Evolutionary conservation across 2,329 filamentous ascomycete species (phyloP), one percentile per base, ranked within the genome.

Genomic region (Helotiales sp.): DNA sequence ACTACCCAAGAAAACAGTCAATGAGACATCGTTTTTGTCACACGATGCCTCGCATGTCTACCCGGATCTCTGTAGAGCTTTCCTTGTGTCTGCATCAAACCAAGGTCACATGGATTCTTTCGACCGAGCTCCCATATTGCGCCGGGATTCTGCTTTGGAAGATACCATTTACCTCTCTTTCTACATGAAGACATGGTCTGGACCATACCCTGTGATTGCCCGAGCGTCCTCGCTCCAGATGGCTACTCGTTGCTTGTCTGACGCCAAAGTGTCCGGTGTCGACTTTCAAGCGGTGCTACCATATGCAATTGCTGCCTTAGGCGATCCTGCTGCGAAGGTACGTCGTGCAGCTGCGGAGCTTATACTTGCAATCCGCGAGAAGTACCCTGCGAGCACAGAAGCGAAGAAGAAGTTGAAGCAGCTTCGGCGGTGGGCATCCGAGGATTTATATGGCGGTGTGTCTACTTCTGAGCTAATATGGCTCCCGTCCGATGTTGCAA

Each of bases 221-320:
- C 85, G 90, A 61, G 80, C 82, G 54, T 81, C 86, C 8, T 90
- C 92, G 10, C 74, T 96, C 49, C 84, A 86, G 38, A 79, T 85
- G 68, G 81, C 85, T 13, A 83, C 85, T 58, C 77, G 77, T 29
- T 77, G 79, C 25, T 71, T 91, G 17, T 82, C 83, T 53, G 72
- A 74, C 9, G 73, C 74, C 13, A 79, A 81, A 57, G 77, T 76
- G 54, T 72, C 69, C 22, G 76, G 76, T 19, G 69, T 82, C 7
- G 89, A 96, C 70, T 80, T 93, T 49, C 93, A 98, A 70, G 83
- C 85, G 10, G 72, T 97, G 17, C 70, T 96, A n/a, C 93, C 93
- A 2, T 97, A 96, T 73, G 78, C 88, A 30, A 76, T 97, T 46
- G 79, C 82, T 34, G 89, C 89, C 22, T 81, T 98, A 17, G 80